Evolutionary conservation across 768 basidiomycete genomes (phyloP).

Genomic region (Amanita thiersii): DNA sequence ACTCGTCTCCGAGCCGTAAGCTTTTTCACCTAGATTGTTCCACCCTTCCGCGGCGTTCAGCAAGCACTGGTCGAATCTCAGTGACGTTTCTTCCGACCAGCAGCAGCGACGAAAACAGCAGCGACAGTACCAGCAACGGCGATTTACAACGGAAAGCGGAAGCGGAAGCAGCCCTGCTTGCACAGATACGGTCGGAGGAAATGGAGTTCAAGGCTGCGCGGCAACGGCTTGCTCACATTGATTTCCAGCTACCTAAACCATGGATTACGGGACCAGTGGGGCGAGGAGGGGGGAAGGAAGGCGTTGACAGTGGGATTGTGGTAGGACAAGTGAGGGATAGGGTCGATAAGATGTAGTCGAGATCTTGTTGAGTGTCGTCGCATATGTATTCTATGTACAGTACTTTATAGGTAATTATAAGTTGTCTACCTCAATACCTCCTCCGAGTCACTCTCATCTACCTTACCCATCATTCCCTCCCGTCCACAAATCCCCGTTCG

Average conservation of each 20-base stretch:
- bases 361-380: too few relatives aligned
- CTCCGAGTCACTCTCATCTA: slow-evolving; percentile 50
- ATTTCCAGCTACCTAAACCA: slow-evolving; percentile 66
- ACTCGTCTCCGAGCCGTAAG: slow-evolving; percentile 57
- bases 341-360: too few relatives aligned
- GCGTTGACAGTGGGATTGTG: too few relatives aligned
- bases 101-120: slow-evolving; percentile 30
- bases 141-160: slow-evolving; percentile 80
- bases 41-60: slow-evolving; percentile 38
- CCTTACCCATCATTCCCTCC: slow-evolving; percentile 78
- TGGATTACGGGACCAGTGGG: slow-evolving; percentile 54
- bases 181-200: slow-evolving; percentile 77
- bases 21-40: slow-evolving; percentile 45
- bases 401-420: too few relatives aligned
- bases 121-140: too few relatives aligned
- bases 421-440: not conserved
- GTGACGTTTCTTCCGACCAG: slow-evolving; percentile 32
- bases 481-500: slow-evolving; percentile 66
- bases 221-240: slow-evolving; percentile 67
- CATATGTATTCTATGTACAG: too few relatives aligned
- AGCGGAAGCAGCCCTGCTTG: slow-evolving; percentile 64
- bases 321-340: too few relatives aligned
- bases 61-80: slow-evolving; percentile 20
- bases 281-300: not conserved
- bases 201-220: slow-evolving; percentile 75